Evolutionary conservation across 306 rosid species (phyloP), one percentile per base, ranked within the genome.

Genomic region (Betula pendula): DNA sequence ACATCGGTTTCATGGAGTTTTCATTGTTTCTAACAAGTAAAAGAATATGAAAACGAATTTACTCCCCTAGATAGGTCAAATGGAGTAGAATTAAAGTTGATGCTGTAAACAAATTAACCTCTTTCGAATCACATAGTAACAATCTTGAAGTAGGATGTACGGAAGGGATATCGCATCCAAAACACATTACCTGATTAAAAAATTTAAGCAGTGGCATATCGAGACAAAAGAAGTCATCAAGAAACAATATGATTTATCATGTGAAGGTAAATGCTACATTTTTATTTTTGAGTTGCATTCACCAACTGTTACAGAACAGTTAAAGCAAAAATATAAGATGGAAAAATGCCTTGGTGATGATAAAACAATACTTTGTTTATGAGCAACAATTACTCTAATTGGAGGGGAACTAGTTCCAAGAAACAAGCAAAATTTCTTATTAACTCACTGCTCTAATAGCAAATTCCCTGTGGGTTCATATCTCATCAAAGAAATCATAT

Each of bases 391-490:
- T 79, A 68, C 29, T 29, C 68, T 65, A 52, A 75, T 68, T 62
- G 49, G 74, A 82, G 84, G 58, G 71, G 72, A 52, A 68, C 72
- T 76, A 56, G 69, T 73, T 76, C 80, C 80, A 78, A 79, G 50
- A 69, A 65, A 69, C 31, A 82, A 83, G 84, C 85, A 89, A 90
- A 88, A 86, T 84, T 92, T 90, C 89, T 94, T 92, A 94, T 92
- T 90, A 85, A 66, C 79, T 85, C 89, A 80, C 75, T 72, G 86
- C 68, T 68, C 59, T 68, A 80, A 79, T 81, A 78, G 72, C 87
- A 55, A 53, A 83, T 76, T 77, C 79, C 79, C 75, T 31, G 80
- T 68, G 85, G 84, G 85, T 83, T 83, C 60, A 80, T 81, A 82
- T 82, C 86, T 80, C 88, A 66, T 68, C 49, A 74, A 62, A 75